phyloP scores from a whole-genome alignment of 805 yeast species.

The Nakazawaea siamensis region DNA sequence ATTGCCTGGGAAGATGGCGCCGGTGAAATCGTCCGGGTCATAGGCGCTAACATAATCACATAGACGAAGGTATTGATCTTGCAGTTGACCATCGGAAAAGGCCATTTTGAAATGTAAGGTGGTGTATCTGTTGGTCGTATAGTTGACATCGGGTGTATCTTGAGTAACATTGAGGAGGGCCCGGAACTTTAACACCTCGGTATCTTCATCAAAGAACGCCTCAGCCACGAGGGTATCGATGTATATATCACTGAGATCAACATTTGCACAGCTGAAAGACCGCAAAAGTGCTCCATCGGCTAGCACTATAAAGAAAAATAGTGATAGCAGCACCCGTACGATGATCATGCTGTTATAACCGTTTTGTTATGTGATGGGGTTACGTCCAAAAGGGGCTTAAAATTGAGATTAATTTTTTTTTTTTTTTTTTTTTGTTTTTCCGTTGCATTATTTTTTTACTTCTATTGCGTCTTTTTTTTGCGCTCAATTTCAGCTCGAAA shows the following conservation, averaged over 20 bases:
- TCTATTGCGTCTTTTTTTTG: too few relatives aligned
- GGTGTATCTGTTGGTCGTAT: constrained; percentile 36
- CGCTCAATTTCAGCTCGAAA: too few relatives aligned
- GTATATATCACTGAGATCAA: constrained; percentile 1
- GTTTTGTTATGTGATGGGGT: too few relatives aligned
- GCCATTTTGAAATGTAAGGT: constrained; percentile 37
- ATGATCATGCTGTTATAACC: neutral
- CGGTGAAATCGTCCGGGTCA: constrained; percentile 1
- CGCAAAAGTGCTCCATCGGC: constrained; percentile 10
- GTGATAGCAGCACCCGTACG: neutral
- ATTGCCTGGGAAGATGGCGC: neutral
- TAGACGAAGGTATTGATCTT: constrained; percentile 31
- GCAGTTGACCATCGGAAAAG: constrained; percentile 33
- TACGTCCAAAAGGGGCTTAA: too few relatives aligned
- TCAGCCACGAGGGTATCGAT: constrained; percentile 7
- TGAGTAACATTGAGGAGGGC: constrained; percentile 13
- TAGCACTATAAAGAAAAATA: neutral
- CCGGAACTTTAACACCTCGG: constrained; percentile 10
- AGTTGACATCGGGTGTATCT: constrained; percentile 33
- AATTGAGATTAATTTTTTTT: too few relatives aligned
- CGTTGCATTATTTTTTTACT: too few relatives aligned
- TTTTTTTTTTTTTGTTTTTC: too few relatives aligned
- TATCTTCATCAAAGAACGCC: constrained; percentile 10
- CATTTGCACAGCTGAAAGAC: constrained; percentile 7
- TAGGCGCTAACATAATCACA: constrained; percentile 24